A percentile compares a stretch with the other conserved stretches of the same genome.
These are phyloP conservation scores for Globisporangium okanoganense DNA, from an alignment of 352 stramenopile genomes.

Conservation along the genomic window DNA sequence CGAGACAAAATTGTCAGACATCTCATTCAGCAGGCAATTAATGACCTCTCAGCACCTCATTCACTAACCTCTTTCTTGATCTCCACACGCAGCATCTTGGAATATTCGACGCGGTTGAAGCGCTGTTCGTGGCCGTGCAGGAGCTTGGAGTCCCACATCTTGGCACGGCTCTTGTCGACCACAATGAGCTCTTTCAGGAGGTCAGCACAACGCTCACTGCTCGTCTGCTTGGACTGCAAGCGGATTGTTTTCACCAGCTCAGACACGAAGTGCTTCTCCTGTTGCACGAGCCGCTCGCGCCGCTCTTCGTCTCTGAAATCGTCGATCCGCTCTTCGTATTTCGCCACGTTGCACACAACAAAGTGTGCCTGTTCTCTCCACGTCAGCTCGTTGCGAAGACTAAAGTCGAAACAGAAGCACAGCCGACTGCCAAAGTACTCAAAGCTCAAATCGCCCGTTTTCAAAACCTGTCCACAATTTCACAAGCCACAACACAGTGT, in stretches of 20 bases:
- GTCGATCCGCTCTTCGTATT: constrained; percentile 48
- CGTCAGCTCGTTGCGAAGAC: constrained; percentile 11
- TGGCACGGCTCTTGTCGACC: constrained; percentile 50
- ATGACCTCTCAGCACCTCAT: not conserved
- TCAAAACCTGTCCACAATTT: constrained; percentile 19
- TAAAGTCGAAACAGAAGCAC: constrained; percentile 64
- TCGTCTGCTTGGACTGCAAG: constrained; percentile 60
- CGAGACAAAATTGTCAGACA: not conserved
- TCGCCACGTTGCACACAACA: constrained; percentile 13
- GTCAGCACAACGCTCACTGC: constrained; percentile 45
- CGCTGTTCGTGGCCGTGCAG: constrained; percentile 67
- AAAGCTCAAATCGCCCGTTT: constrained; percentile 29
- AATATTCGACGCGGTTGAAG: constrained; percentile 57
- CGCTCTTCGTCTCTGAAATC: constrained; percentile 69
- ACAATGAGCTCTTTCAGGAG: constrained; percentile 60
- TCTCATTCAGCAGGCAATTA: not conserved
- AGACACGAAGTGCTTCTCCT: constrained; percentile 63
- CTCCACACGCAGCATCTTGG: constrained; percentile 52
- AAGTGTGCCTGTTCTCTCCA: constrained; percentile 13
- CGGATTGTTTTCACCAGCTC: constrained; percentile 71
- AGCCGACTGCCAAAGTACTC: constrained; percentile 60
- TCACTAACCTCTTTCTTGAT: constrained; percentile 72
- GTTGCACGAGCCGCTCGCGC: constrained; percentile 36
- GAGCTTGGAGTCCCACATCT: constrained; percentile 64
- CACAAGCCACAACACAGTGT: not conserved